Percentiles rank a stretch among this genome's conserved stretches.
These are phyloP conservation scores for Pseudoneurospora amorphoporcata DNA, from an alignment of 495 filamentous ascomycete genomes.

Conservation along the genomic window DNA sequence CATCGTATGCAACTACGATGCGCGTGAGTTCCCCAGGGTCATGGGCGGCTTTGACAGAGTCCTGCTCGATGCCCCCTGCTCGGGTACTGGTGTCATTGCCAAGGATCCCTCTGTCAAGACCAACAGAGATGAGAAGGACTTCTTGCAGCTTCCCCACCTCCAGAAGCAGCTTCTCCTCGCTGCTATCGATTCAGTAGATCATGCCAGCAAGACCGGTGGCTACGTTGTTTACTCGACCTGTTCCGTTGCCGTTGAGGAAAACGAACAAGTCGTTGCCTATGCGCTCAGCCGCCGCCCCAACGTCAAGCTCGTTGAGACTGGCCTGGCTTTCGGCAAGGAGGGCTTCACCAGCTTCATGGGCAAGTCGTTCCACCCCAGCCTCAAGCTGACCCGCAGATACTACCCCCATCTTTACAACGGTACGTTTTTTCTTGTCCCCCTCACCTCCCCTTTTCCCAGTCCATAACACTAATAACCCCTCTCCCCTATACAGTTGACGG, in stretches of 20 bases:
- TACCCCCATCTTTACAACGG: slow-evolving; percentile 88
- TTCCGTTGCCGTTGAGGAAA: slow-evolving; percentile 23
- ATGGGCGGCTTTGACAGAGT: slow-evolving; percentile 83
- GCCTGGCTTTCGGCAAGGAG: slow-evolving; percentile 82
- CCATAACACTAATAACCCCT: background rate
- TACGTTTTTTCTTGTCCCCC: background rate
- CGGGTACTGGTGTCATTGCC: slow-evolving; percentile 66
- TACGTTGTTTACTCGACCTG: slow-evolving; percentile 94
- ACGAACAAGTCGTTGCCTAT: slow-evolving; percentile 85
- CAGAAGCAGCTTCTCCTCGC: slow-evolving; percentile 89
- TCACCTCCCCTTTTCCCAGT: background rate
- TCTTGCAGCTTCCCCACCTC: slow-evolving; percentile 79
- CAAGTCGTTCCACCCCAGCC: slow-evolving; percentile 76
- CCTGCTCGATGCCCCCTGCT: slow-evolving; percentile 35
- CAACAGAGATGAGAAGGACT: slow-evolving; percentile 91
- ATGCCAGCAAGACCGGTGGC: slow-evolving; percentile 65
- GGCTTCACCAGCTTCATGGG: slow-evolving; percentile 81
- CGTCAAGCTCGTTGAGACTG: slow-evolving; percentile 85
- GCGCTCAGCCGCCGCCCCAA: slow-evolving; percentile 84
- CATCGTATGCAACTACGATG: slow-evolving; percentile 90
- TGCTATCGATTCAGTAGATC: slow-evolving; percentile 81
- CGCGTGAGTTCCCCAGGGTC: slow-evolving; percentile 80
- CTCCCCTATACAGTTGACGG: slow-evolving; percentile 55
- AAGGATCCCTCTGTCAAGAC: slow-evolving; percentile 96
- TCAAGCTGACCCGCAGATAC: slow-evolving; percentile 79